Evolutionary conservation across 306 rosid species (phyloP), one percentile per base, ranked within the genome.

Genomic region (Cucurbita moschata): DNA sequence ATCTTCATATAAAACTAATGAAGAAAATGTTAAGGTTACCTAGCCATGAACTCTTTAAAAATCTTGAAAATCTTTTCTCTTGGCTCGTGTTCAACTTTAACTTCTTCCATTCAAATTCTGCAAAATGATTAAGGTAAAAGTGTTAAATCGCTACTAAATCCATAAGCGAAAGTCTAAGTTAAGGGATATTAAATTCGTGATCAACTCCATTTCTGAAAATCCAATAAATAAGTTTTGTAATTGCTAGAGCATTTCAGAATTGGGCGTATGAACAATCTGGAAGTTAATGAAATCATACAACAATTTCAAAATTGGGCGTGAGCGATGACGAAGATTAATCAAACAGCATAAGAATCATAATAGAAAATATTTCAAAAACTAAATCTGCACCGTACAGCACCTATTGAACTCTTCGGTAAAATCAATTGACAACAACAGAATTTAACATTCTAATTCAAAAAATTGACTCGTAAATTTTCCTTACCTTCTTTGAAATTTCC

Each of bases 31-130:
- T 38, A 10, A 9, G 38, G 47, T 80, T 84, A 90, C 98, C 90
- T 79, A n/a, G 84, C 71, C 92, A 90, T 83, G 80, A 90, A 92
- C 72, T 83, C 86, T 72, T 56, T 84, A 79, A 83, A 88, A 52
- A 83, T 70, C 59, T 40, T 26, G 71, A 79, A 73, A 73, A 87
- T 72, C 57, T 54, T 79, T 62, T 81, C 80, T 74, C 71, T 76
- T 21, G 72, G 39, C 21, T 77, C 73, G 62, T 56, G 81, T 78
- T 77, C 65, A 47, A 82, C 77, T 75, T 26, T 19, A 40, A 55
- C 77, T 43, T 57, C 69, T 56, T 40, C 46, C 62, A 61, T 30
- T 44, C 59, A 56, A 47, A 58, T 74, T 72, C 63, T 72, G 62
- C 75, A 64, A 63, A 18, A 9, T 9, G 15, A 35, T 63, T 15